Conservation (phyloP, 805 yeast genomes). For the Starmera caribaea region DNA sequence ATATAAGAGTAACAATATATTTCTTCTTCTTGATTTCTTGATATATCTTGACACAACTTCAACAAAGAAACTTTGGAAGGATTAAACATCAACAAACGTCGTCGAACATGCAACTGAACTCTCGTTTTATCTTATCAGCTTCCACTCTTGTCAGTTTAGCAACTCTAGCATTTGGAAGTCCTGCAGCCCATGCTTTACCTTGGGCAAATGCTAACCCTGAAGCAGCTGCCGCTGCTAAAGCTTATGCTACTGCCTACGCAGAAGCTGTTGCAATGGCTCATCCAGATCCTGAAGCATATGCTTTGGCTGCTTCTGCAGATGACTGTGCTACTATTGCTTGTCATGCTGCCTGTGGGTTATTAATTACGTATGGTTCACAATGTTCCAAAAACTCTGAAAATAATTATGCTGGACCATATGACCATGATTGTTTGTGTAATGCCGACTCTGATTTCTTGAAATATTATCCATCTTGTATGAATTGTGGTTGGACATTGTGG, state of each 20-base stretch:
- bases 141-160: no score
- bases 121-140: no score
- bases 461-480: conserved; percentile 16
- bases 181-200: conserved; percentile 6
- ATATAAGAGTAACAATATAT: no score
- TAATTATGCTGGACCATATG: conserved; percentile 3
- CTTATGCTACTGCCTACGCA: conserved; percentile 6
- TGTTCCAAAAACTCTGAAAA: no score
- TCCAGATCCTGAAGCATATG: conserved; percentile 17
- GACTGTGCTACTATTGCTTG: conserved; percentile 20
- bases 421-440: conserved; percentile 9
- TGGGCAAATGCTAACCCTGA: conserved; percentile 8
- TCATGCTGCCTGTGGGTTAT: no score
- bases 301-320: conserved; percentile 15
- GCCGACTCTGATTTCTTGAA: conserved; percentile 5
- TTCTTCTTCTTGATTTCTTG: no score
- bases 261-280: conserved; percentile 9
- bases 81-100: no score
- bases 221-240: conserved; percentile 4
- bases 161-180: no score
- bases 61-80: no score
- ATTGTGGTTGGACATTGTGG: conserved; percentile 26
- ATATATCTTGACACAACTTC: no score
- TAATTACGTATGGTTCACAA: no score
- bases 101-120: no score